phyloP scores from a whole-genome alignment of 164 flowering plant species.

The Protea cynaroides region DNA sequence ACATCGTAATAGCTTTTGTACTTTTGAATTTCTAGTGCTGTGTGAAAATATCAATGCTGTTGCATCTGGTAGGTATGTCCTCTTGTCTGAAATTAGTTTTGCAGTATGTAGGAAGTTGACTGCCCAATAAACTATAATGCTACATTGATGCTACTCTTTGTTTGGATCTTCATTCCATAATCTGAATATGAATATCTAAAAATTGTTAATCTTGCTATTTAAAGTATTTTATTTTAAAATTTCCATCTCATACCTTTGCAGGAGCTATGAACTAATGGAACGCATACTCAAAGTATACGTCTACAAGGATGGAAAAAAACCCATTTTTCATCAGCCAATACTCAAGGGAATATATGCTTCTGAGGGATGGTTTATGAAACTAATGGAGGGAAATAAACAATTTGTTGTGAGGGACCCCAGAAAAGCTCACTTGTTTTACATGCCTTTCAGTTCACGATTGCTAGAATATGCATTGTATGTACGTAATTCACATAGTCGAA shows the following conservation, averaged over 20 bases:
- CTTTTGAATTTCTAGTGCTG: neutral
- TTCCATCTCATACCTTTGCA: slow-evolving; percentile 15
- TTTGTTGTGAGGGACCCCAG: slow-evolving; percentile 41
- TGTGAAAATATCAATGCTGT: neutral
- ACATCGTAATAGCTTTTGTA: neutral
- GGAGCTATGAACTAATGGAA: slow-evolving; percentile 54
- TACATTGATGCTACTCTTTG: neutral
- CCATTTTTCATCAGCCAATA: slow-evolving; percentile 50
- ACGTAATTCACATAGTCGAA: slow-evolving; percentile 39
- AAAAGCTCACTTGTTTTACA: slow-evolving; percentile 49
- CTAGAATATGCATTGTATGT: slow-evolving; percentile 35
- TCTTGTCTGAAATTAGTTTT: neutral
- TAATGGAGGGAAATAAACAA: slow-evolving; percentile 41
- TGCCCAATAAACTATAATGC: neutral
- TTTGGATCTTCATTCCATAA: neutral
- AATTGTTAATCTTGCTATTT: neutral
- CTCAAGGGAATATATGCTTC: slow-evolving; percentile 57
- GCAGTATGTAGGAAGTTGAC: neutral
- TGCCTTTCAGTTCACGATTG: slow-evolving; percentile 55
- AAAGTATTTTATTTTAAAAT: neutral
- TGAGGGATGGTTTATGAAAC: slow-evolving; percentile 67
- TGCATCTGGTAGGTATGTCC: neutral
- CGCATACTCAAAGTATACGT: slow-evolving; percentile 43
- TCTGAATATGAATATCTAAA: neutral
- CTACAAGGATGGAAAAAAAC: slow-evolving; percentile 45